Conservation (phyloP, 2,329 filamentous ascomycete species). For the Clarireedia homoeocarpa region DNA sequence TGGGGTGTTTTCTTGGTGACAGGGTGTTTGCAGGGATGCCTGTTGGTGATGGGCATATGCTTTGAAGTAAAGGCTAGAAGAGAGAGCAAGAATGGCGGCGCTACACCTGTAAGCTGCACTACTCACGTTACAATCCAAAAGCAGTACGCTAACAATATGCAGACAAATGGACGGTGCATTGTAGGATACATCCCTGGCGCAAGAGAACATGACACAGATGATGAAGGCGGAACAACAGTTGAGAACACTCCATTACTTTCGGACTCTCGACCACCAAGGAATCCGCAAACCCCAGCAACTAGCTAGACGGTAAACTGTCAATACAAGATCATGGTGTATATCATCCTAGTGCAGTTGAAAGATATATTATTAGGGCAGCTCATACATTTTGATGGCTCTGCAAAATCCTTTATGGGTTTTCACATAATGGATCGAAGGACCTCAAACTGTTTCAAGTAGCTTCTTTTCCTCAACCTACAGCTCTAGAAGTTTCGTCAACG, state of each 20-base stretch:
- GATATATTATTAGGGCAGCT: too few relatives aligned
- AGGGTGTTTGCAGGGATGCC: constrained; percentile 71
- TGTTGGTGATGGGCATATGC: constrained; percentile 72
- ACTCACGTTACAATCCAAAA: neutral
- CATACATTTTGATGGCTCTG: too few relatives aligned
- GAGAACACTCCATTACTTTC: constrained; percentile 10
- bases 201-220: constrained; percentile 12
- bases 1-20: constrained; percentile 91
- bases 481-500: too few relatives aligned
- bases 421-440: too few relatives aligned
- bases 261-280: neutral
- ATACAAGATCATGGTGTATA: too few relatives aligned
- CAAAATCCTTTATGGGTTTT: too few relatives aligned
- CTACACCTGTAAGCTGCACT: constrained; percentile 10
- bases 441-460: too few relatives aligned
- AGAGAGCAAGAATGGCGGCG: constrained; percentile 11
- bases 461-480: too few relatives aligned
- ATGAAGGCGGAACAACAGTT: constrained; percentile 13
- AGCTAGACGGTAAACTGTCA: neutral
- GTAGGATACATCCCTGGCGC: constrained; percentile 12
- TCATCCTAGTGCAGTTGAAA: too few relatives aligned
- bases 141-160: constrained; percentile 2
- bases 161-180: constrained; percentile 11
- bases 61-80: constrained; percentile 49
- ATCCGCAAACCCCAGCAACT: neutral